Evolutionary conservation across 257 asterid genomes (phyloP).

Genomic region (Solanum chilense): DNA sequence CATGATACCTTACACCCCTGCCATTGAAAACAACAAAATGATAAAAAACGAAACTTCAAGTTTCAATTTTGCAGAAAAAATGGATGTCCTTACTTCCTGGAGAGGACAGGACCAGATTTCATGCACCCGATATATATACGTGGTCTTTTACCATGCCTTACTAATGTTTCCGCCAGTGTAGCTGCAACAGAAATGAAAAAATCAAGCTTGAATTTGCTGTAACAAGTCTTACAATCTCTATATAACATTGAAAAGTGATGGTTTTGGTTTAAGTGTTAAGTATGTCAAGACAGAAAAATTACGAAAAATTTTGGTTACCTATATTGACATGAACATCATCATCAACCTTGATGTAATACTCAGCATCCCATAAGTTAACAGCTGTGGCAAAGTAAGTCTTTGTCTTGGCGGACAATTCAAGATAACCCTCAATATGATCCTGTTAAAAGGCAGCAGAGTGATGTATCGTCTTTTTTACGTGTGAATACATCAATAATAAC

Average conservation of each 20-base stretch:
- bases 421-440: slow-evolving; percentile 95
- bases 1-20: slow-evolving; percentile 94
- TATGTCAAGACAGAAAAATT: background rate
- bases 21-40: background rate
- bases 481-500: background rate
- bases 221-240: background rate
- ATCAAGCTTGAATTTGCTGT: background rate
- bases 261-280: background rate
- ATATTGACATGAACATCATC: slow-evolving; percentile 93
- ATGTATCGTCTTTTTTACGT: background rate
- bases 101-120: slow-evolving; percentile 95
- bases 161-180: slow-evolving; percentile 72
- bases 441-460: slow-evolving; percentile 3
- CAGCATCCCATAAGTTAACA: slow-evolving; percentile 76
- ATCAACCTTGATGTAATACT: slow-evolving; percentile 82
- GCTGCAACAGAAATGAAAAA: slow-evolving; percentile 33
- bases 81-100: slow-evolving; percentile 44
- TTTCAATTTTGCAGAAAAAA: background rate
- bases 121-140: slow-evolving; percentile 76
- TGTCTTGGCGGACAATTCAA: slow-evolving; percentile 91
- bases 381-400: slow-evolving; percentile 74
- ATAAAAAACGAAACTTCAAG: background rate
- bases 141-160: slow-evolving; percentile 51
- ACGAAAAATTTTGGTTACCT: slow-evolving; percentile 24
- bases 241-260: background rate